A percentile compares a stretch with the other conserved stretches of the same genome.
phyloP scores from a whole-genome alignment of 805 yeast species.

The Nakazawaea ambrosiae region DNA sequence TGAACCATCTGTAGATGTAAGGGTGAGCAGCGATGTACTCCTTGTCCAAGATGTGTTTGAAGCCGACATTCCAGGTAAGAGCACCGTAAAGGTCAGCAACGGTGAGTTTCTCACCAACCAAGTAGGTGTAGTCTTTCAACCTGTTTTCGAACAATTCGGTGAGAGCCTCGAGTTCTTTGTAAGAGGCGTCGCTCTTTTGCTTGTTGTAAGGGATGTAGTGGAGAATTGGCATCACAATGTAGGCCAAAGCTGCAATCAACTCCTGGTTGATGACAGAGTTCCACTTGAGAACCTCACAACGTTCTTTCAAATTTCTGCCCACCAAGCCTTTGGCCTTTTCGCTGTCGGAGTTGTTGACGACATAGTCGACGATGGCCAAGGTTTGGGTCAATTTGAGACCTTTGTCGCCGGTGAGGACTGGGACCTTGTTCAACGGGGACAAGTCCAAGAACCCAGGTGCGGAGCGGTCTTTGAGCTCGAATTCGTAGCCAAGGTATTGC shows the following conservation, averaged over 20 bases:
- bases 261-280: conserved; percentile 60
- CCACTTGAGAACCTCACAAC: conserved; percentile 59
- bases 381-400: conserved; percentile 67
- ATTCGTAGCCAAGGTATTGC: background rate
- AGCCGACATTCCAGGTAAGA: conserved; percentile 43
- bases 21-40: conserved; percentile 64
- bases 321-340: conserved; percentile 29
- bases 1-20: conserved; percentile 63
- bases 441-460: background rate
- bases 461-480: background rate
- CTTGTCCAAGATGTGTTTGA: conserved; percentile 51
- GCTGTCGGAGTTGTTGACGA: conserved; percentile 7
- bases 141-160: conserved; percentile 34
- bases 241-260: conserved; percentile 32
- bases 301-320: conserved; percentile 53
- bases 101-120: conserved; percentile 44
- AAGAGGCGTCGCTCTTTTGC: conserved; percentile 24
- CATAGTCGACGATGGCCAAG: conserved; percentile 56
- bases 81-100: conserved; percentile 61
- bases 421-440: conserved; percentile 61
- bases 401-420: conserved; percentile 62
- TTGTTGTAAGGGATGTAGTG: conserved; percentile 56
- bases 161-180: conserved; percentile 26
- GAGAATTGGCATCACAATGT: conserved; percentile 42
- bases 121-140: conserved; percentile 34